Base-by-base conservation (phyloP, 2,329 filamentous ascomycete genomes). In the Penicillium hordei region DNA sequence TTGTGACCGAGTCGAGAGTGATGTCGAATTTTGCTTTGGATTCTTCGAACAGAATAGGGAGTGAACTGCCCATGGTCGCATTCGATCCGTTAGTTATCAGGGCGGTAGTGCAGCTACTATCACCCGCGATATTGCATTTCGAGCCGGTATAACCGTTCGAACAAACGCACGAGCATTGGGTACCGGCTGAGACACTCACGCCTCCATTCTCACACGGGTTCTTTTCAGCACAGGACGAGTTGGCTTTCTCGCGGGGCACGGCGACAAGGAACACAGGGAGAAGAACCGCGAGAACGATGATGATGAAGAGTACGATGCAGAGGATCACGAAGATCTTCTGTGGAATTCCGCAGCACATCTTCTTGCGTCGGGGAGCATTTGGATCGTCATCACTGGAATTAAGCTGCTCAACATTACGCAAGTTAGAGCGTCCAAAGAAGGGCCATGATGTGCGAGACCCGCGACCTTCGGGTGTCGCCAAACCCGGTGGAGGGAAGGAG, bases 111-210 rank as follows among this genome's bases (percentile, higher is more conserved):
- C 87, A 90, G 46, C 76, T 76, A 25, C 81, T 76, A 55, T 82
- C 81, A 15, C 78, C 74, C 15, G 75, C 63, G 5, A 74, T 76
- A 2, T 75, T 79, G 68, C 88, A 90, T 17, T 78, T 81, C 1
- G 76, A 76, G 23, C 88, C 88, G 0, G 89, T 93, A 72, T 93
- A 97, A 1, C 93, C 91, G 67, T 94, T 92, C 23, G 88, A 86
- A 75, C 93, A 99, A 43, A 97, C 86, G 72, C 93, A 99, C 13
- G 88, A 88, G 76, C 93, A 97, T 21, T 83, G 78, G 4, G 85
- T 83, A 56, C 85, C 80, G 17, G 83, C 84, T 21, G 91, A 75
- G 17, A 93, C 83, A 55, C 87, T 92, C 19, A 87, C 86, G 29
- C 93, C 93, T 10, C 91, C 91, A 63, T 97, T 96, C 52, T 83